phyloP scores from a whole-genome alignment of 139 green algal genomes.

The Pleodorina starrii region DNA sequence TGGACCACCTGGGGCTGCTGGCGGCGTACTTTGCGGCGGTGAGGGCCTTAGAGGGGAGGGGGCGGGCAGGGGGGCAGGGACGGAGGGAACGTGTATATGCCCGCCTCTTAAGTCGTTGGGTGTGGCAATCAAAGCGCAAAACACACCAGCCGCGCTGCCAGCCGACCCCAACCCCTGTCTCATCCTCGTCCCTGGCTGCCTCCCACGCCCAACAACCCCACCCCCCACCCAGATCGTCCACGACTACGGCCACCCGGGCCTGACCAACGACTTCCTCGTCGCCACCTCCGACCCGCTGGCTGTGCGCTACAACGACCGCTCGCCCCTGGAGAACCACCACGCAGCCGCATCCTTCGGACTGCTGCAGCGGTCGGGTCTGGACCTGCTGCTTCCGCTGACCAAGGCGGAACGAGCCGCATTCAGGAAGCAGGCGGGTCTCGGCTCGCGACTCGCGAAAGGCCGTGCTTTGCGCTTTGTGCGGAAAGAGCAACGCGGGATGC shows the following conservation, averaged over 20 bases:
- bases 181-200: no score
- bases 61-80: no score
- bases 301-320: slow-evolving; percentile 71
- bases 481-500: no score
- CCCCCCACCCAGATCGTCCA: slow-evolving; percentile 52
- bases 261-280: slow-evolving; percentile 74
- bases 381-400: slow-evolving; percentile 20
- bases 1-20: slow-evolving; percentile 27
- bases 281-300: slow-evolving; percentile 54
- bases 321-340: slow-evolving; percentile 66
- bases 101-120: no score
- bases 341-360: slow-evolving; percentile 45
- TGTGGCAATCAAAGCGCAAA: no score
- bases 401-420: background rate
- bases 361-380: slow-evolving; percentile 23
- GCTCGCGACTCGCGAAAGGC: no score
- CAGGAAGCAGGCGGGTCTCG: slow-evolving; percentile 29
- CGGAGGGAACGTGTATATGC: no score
- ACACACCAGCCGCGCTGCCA: no score
- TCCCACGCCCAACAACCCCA: no score
- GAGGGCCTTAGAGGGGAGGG: no score
- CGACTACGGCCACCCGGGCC: slow-evolving; percentile 57
- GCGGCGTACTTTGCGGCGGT: slow-evolving; percentile 44
- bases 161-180: no score
- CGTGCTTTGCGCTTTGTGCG: no score